A percentile compares a stretch with the other conserved stretches of the same genome.
Evolutionary conservation across 2,329 filamentous ascomycete species (phyloP).

Genomic region (Aspergillus pseudoterreus): DNA sequence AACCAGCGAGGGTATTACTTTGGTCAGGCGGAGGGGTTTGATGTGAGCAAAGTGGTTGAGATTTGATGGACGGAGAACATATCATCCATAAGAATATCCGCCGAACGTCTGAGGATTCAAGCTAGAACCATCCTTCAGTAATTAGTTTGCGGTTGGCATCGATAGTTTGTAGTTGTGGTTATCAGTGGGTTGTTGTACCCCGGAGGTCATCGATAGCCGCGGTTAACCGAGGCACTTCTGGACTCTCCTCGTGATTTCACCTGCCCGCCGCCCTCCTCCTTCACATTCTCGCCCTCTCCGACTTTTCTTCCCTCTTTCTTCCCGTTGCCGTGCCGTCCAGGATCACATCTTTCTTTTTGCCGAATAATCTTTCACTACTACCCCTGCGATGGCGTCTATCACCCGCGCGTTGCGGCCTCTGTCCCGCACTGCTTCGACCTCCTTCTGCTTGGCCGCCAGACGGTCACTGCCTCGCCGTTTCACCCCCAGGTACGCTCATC

Average conservation of each 20-base stretch:
- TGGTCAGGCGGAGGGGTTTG: constrained; percentile 34
- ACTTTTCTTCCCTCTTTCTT: neutral
- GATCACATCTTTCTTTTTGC: constrained; percentile 2
- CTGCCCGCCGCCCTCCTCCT: constrained; percentile 3
- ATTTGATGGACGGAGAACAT: constrained; percentile 6
- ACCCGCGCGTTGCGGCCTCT: constrained; percentile 45
- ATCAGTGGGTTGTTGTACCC: neutral
- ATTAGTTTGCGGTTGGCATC: too few relatives aligned
- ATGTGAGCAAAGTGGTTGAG: constrained; percentile 25
- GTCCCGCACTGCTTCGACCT: constrained; percentile 34
- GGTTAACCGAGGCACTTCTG: constrained; percentile 18
- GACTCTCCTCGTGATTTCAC: constrained; percentile 7
- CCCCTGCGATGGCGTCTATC: constrained; percentile 46
- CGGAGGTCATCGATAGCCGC: constrained; percentile 5
- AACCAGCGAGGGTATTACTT: constrained; percentile 45
- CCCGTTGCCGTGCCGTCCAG: neutral
- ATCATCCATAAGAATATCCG: too few relatives aligned
- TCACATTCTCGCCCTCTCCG: constrained; percentile 4
- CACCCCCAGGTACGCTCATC: constrained; percentile 37
- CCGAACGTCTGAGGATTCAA: too few relatives aligned
- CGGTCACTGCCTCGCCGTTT: constrained; percentile 35
- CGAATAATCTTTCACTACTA: constrained; percentile 4
- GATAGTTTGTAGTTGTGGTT: neutral
- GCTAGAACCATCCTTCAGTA: too few relatives aligned
- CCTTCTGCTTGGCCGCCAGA: constrained; percentile 38